A percentile compares a stretch with the other conserved stretches of the same genome.
These are phyloP conservation scores for Kazachstania viticola DNA, from an alignment of 805 yeast species.

Conservation along the genomic window DNA sequence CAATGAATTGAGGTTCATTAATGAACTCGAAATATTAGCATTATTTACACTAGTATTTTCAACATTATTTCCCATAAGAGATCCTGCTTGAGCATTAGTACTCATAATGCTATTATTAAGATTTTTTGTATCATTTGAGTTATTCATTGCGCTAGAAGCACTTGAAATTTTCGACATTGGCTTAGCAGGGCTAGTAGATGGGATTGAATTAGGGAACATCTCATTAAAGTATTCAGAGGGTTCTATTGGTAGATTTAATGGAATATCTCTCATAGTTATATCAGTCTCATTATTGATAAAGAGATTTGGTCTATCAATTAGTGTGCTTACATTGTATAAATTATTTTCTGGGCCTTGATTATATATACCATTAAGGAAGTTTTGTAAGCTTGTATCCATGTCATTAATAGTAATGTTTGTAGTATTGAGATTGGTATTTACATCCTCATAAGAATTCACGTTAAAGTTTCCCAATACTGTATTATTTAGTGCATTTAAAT, in stretches of 20 bases:
- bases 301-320: slow-evolving; percentile 22
- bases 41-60: no score
- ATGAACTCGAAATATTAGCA: no score
- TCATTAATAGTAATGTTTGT: neutral
- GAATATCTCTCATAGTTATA: slow-evolving; percentile 11
- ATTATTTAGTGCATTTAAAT: neutral
- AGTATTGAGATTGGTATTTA: neutral
- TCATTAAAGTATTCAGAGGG: slow-evolving; percentile 15
- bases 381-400: slow-evolving; percentile 2
- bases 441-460: neutral
- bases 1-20: no score
- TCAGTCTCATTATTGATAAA: slow-evolving; percentile 12
- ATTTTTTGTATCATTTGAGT: neutral
- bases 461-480: neutral
- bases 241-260: slow-evolving; percentile 12
- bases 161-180: no score
- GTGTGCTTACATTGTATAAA: slow-evolving; percentile 17
- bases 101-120: no score
- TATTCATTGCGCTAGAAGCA: neutral
- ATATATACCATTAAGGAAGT: slow-evolving; percentile 3
- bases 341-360: slow-evolving; percentile 3
- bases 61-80: no score
- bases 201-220: neutral
- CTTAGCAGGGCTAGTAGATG: neutral
- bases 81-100: no score